Evolutionary conservation across 2,329 filamentous ascomycete species (phyloP), one percentile per base, ranked within the genome.

Genomic region (Epichloe brachyelytri): DNA sequence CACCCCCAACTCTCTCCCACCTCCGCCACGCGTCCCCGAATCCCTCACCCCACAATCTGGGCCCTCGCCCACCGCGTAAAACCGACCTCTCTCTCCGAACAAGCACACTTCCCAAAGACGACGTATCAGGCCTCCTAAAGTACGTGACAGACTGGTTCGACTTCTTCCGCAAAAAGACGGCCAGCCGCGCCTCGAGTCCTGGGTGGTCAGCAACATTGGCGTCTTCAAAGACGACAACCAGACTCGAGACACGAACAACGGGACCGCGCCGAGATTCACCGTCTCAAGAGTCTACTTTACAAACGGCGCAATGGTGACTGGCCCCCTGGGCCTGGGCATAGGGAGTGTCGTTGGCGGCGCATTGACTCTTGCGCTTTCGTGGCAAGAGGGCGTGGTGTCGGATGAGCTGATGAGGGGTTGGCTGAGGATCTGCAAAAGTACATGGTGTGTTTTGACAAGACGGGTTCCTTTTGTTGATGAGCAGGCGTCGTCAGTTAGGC

Each of bases 131-230:
- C 5, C 56, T 78, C 50, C 50, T 78, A 14, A 56, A 58, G 2
- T 70, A 68, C 47, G 59, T 78, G 5, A 40, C 59, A 2, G 70
- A 80, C 63, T 75, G 71, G 63, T 60, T 62, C 39, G 56, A 58
- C 2, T 72, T 68, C 53, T 73, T 71, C 55, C 53, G 57, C 4
- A 58, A 60, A 71, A 71, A 56, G 58, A 77, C 15, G 75, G 75
- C 1, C 60, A 65, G 49, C 57, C 63, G 12, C 68, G 75, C 10
- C 59, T 65, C 2, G 57, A 57, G 3, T 71, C 73, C 1, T 80
- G 75, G 71, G 72, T 74, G 54, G 57, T 80, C 4, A 78, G 73
- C 53, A 81, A 80, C 57, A 53, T 79, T 5, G 77, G 78, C 1
- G 64, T 65, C 14, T 58, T 74, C n/a, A 58, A 62, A 5, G 51